Evolutionary conservation across 2,329 filamentous ascomycete species (phyloP).

Genomic region (Volutella citrinella): DNA sequence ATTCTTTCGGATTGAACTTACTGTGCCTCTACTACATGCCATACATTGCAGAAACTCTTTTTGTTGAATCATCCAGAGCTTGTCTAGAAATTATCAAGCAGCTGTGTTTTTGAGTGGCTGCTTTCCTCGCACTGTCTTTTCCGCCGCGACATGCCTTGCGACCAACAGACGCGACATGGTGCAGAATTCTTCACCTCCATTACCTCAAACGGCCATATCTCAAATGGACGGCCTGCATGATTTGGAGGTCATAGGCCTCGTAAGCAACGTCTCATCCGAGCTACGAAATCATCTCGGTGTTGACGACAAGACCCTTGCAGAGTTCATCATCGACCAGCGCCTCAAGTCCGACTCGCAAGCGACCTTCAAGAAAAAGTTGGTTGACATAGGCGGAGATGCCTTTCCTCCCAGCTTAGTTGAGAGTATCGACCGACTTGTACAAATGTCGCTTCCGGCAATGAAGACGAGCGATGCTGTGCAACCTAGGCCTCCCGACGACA

Average conservation of each 20-base stretch:
- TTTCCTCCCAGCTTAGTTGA: slow-evolving; percentile 86
- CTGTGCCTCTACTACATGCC: no score
- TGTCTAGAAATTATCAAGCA: no score
- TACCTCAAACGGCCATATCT: not conserved
- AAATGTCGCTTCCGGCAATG: slow-evolving; percentile 87
- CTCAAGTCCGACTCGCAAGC: slow-evolving; percentile 66
- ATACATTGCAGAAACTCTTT: no score
- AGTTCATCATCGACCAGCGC: slow-evolving; percentile 93
- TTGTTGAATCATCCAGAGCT: no score
- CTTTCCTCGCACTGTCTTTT: no score
- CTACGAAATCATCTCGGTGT: slow-evolving; percentile 91
- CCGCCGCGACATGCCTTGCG: no score
- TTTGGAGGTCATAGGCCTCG: slow-evolving; percentile 88
- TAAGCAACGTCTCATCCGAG: slow-evolving; percentile 91
- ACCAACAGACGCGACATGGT: no score
- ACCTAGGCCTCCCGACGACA: slow-evolving; percentile 58
- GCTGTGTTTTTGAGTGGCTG: no score
- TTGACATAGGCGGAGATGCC: slow-evolving; percentile 67
- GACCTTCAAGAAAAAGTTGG: slow-evolving; percentile 74
- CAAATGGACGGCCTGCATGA: slow-evolving; percentile 86
- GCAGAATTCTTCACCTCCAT: no score
- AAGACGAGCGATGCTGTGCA: slow-evolving; percentile 53
- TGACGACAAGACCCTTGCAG: slow-evolving; percentile 89
- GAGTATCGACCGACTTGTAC: slow-evolving; percentile 84
- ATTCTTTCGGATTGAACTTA: no score